Base-by-base conservation (phyloP, 345 rosid species). In the Gynandropsis gynandra region DNA sequence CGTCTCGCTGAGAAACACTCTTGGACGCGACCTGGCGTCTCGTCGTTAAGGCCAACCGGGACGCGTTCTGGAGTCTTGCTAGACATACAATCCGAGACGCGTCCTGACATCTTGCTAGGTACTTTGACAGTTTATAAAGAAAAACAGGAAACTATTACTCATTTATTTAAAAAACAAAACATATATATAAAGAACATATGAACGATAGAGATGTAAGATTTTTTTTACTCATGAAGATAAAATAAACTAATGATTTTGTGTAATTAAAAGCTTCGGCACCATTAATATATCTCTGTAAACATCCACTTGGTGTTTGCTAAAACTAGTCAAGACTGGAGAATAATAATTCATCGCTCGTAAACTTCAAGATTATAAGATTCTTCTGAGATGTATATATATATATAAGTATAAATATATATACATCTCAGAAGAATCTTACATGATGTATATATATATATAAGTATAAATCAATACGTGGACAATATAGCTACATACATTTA, bases 271-370 rank as follows among this genome's bases (percentile, higher is more conserved):
- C 34, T 31, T 17, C 14, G 18, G 20, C 16, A 54, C 27, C 16
- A 1, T 12, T 35, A 44, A 10, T 9, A 50, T n/a, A 24, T 56
- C 56, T 56, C 49, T 64, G 69, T 64, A 39, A 64, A 64, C 63
- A 64, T 64, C 58, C 64, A 65, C 69, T 51, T 58, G 54, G 69
- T 51, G 63, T 65, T 51, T 19, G 36, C 48, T 51, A 65, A 65
- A 65, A 58, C 16, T 58, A 58, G 49, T 58, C 48, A 65, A 58
- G 59, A 57, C 58, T 8, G 53, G 48, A 57, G 69, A 51, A 58
- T 65, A n/a, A 65, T 65, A 57, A 58, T 58, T 65, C 39, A 65
- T 51, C 57, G 63, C 58, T 65, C 64, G 45, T 32, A 35, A 58
- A 65, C 51, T 65, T 58, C 64, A 45, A 65, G 42, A 57, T 58